Conservation (phyloP, 257 asterid genomes). For the Ballota nigra region DNA sequence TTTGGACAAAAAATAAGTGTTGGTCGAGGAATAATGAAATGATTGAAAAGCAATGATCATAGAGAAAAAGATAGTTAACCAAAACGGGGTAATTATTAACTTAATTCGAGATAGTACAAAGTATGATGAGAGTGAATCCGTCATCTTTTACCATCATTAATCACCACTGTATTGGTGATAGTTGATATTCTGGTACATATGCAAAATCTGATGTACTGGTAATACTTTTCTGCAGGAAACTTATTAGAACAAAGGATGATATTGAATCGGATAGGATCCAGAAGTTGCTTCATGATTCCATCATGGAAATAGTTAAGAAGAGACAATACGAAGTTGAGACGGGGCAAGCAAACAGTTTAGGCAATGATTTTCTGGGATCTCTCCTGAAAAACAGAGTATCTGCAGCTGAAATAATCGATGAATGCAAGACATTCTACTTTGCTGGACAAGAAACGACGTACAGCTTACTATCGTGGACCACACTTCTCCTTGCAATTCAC, state of each 20-base stretch:
- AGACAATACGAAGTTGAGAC: slow-evolving; percentile 30
- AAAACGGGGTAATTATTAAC: too few relatives aligned
- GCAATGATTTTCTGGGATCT: slow-evolving; percentile 59
- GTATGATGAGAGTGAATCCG: too few relatives aligned
- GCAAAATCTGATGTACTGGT: not conserved
- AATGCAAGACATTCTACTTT: slow-evolving; percentile 58
- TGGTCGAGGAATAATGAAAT: too few relatives aligned
- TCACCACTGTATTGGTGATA: not conserved
- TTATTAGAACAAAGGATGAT: slow-evolving; percentile 34
- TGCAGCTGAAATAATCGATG: slow-evolving; percentile 41
- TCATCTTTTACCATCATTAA: too few relatives aligned
- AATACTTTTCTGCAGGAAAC: slow-evolving; percentile 24
- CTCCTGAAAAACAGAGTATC: slow-evolving; percentile 37
- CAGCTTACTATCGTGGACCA: slow-evolving; percentile 44
- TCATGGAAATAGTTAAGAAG: slow-evolving; percentile 34
- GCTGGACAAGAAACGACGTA: slow-evolving; percentile 61
- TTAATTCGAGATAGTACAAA: too few relatives aligned
- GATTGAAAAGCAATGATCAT: too few relatives aligned
- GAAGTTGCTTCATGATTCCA: slow-evolving; percentile 29
- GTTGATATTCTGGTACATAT: not conserved
- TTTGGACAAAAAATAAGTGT: too few relatives aligned
- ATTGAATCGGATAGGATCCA: slow-evolving; percentile 42
- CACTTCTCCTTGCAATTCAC: slow-evolving; percentile 49
- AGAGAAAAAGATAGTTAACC: too few relatives aligned
- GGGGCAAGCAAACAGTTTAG: slow-evolving; percentile 33